These are phyloP conservation scores for Incumbomyces delicatus DNA, from an alignment of 2,329 filamentous ascomycete species.

Conservation along the genomic window DNA sequence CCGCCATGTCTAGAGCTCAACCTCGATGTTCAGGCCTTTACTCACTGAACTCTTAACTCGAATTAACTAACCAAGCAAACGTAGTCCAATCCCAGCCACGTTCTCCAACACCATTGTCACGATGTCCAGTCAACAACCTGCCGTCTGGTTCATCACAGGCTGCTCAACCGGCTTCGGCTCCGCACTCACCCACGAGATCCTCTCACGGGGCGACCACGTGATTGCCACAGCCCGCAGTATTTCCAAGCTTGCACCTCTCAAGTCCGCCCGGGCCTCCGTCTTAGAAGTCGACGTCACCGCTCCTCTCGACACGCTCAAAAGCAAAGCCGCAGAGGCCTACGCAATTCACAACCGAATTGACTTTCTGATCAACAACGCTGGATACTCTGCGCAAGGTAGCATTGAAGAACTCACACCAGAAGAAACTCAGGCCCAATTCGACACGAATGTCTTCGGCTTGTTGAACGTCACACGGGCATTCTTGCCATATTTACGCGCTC, in stretches of 20 bases:
- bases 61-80: too few species aligned
- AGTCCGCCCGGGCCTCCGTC: slow-evolving; percentile 1
- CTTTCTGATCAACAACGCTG: slow-evolving; percentile 29
- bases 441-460: slow-evolving; percentile 30
- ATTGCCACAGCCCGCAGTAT: slow-evolving; percentile 28
- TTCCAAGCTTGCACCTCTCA: slow-evolving; percentile 21
- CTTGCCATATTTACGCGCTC: slow-evolving; percentile 28
- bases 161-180: slow-evolving; percentile 27
- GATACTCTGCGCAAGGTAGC: slow-evolving; percentile 21
- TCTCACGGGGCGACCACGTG: slow-evolving; percentile 26
- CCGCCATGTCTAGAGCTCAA: too few species aligned
- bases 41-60: too few species aligned
- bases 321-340: slow-evolving; percentile 14
- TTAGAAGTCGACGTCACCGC: slow-evolving; percentile 22
- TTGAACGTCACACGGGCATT: slow-evolving; percentile 29
- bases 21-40: too few species aligned
- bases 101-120: background rate
- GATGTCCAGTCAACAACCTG: background rate
- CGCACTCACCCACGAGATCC: slow-evolving; percentile 21
- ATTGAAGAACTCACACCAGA: slow-evolving; percentile 24
- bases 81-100: too few species aligned
- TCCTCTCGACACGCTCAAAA: slow-evolving; percentile 14
- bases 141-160: slow-evolving; percentile 29
- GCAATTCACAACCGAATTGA: slow-evolving; percentile 26
- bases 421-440: slow-evolving; percentile 25